Evolutionary conservation across 129 eudicot genomes (phyloP).

Genomic region (Kitagawia praeruptora): DNA sequence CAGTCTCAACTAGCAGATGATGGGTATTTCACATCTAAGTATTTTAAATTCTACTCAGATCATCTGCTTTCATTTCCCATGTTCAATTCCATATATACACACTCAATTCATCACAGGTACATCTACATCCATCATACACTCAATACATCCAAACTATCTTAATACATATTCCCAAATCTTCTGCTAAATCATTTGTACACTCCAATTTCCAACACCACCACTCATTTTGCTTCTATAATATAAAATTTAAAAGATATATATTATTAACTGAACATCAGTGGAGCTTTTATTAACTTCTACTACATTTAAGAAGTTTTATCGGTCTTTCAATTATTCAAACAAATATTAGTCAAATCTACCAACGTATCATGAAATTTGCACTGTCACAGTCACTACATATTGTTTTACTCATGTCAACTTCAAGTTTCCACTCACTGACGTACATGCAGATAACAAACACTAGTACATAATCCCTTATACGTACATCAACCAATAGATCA

Average conservation of each 20-base stretch:
- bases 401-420: neutral
- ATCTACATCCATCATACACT: neutral
- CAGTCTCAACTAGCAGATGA: neutral
- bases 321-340: neutral
- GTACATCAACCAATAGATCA: conserved; percentile 1
- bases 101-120: neutral
- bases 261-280: neutral
- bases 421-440: neutral
- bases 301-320: neutral
- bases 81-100: neutral
- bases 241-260: neutral
- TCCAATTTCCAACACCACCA: neutral
- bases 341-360: neutral
- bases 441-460: neutral
- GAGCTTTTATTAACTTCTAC: neutral
- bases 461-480: neutral
- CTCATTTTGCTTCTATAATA: neutral
- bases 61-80: neutral
- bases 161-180: neutral
- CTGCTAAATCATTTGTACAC: neutral
- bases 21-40: neutral
- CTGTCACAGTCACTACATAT: neutral
- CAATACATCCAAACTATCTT: neutral
- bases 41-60: neutral
- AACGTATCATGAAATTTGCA: neutral